phyloP scores from a whole-genome alignment of 1,139 yeast species.

The Groenewaldozyma sp. region DNA sequence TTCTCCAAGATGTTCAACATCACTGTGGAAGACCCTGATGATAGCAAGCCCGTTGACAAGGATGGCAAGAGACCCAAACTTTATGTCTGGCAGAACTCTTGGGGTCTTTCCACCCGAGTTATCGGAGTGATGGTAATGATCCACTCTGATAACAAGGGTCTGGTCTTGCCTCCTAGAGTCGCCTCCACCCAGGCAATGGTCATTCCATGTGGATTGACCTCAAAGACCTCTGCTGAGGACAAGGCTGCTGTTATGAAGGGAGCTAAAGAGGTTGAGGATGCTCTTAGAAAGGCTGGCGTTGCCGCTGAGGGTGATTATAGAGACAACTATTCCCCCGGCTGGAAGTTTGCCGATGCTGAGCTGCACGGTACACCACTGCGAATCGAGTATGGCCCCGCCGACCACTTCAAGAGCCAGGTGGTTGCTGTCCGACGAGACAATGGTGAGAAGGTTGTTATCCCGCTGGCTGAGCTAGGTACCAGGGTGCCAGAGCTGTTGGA shows the following conservation, averaged over 20 bases:
- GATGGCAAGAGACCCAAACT: too few relatives aligned
- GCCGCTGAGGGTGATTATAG: conserved; percentile 83
- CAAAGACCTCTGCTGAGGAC: conserved; percentile 70
- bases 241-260: conserved; percentile 61
- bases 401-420: conserved; percentile 68
- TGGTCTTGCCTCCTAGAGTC: conserved; percentile 95
- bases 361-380: conserved; percentile 93
- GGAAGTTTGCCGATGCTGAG: conserved; percentile 98
- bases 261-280: conserved; percentile 41
- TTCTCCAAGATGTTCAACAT: conserved; percentile 98
- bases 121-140: conserved; percentile 99
- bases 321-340: conserved; percentile 93
- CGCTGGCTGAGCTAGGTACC: conserved; percentile 52
- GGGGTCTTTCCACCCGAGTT: conserved; percentile 98
- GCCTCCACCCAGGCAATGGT: conserved; percentile 88
- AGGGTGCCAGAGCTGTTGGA: conserved; percentile 70
- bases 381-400: conserved; percentile 94
- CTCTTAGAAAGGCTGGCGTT: conserved; percentile 35
- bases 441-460: conserved; percentile 60
- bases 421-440: conserved; percentile 91
- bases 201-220: conserved; percentile 90
- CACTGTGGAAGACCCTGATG: conserved; percentile 85
- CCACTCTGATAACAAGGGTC: conserved; percentile 97
- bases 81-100: conserved; percentile 91
- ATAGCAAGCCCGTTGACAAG: conserved; percentile 53